Conservation (phyloP, 257 asterid species). For the Knoxia roxburghii region DNA sequence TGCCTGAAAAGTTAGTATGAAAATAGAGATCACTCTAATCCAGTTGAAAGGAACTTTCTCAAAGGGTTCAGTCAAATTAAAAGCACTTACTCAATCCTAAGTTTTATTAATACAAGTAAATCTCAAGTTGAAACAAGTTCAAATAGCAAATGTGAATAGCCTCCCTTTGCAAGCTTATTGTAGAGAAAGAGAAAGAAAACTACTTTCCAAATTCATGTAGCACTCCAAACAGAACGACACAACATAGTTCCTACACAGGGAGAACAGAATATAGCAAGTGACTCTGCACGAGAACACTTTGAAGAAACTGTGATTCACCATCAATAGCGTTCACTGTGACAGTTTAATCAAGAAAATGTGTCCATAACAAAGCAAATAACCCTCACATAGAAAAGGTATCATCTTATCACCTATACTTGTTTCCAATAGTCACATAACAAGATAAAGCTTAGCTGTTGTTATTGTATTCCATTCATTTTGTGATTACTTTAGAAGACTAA, state of each 20-base stretch:
- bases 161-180: not conserved
- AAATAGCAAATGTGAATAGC: not conserved
- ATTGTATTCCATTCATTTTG: too few species aligned
- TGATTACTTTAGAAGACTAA: not conserved
- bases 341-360: not conserved
- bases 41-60: not conserved
- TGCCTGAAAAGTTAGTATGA: slow-evolving; percentile 41
- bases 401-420: not conserved
- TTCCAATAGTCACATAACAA: not conserved
- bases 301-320: not conserved
- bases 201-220: not conserved
- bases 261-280: not conserved
- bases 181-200: not conserved
- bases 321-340: not conserved
- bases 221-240: not conserved
- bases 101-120: not conserved
- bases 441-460: too few species aligned
- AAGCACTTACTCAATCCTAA: slow-evolving; percentile 1
- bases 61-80: not conserved
- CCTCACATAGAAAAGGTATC: not conserved
- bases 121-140: not conserved
- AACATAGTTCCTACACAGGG: not conserved
- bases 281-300: not conserved
- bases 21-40: slow-evolving; percentile 1
- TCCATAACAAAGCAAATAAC: not conserved